A percentile compares a stretch with the other conserved stretches of the same genome.
Conservation (phyloP, 352 stramenopile species). For the Phytophthora macrochlamydospora region DNA sequence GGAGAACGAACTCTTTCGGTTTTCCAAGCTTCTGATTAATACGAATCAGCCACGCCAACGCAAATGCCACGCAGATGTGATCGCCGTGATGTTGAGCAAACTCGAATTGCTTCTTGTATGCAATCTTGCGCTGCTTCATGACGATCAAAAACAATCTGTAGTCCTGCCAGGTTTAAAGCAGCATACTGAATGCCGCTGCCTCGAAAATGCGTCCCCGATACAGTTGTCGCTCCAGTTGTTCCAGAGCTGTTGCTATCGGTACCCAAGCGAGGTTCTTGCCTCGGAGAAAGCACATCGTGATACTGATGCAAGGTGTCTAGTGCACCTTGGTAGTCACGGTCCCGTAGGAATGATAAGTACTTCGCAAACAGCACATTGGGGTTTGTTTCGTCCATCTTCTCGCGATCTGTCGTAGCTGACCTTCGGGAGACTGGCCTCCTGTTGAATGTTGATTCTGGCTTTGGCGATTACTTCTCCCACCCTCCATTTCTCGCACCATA, state of each 20-base stretch:
- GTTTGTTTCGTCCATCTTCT: conserved; percentile 35
- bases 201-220: conserved; percentile 48
- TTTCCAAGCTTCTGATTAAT: conserved; percentile 69
- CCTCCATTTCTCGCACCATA: conserved; percentile 34
- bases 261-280: conserved; percentile 16
- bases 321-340: conserved; percentile 85
- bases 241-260: conserved; percentile 21
- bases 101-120: conserved; percentile 92
- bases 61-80: conserved; percentile 92
- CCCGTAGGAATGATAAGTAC: conserved; percentile 86
- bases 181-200: conserved; percentile 90
- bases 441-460: neutral
- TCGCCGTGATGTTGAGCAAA: conserved; percentile 93
- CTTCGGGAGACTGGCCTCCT: conserved; percentile 12
- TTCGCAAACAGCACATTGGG: conserved; percentile 80
- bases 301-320: conserved; percentile 93
- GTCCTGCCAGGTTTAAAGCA: conserved; percentile 86
- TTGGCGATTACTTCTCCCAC: conserved; percentile 14
- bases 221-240: conserved; percentile 2
- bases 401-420: conserved; percentile 25
- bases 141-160: conserved; percentile 89
- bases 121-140: conserved; percentile 76
- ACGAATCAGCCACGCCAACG: conserved; percentile 87
- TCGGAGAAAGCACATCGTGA: conserved; percentile 90
- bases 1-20: conserved; percentile 52